These are phyloP conservation scores for Phaseolus coccineus DNA, from an alignment of 331 rosid genomes.

Conservation along the genomic window DNA sequence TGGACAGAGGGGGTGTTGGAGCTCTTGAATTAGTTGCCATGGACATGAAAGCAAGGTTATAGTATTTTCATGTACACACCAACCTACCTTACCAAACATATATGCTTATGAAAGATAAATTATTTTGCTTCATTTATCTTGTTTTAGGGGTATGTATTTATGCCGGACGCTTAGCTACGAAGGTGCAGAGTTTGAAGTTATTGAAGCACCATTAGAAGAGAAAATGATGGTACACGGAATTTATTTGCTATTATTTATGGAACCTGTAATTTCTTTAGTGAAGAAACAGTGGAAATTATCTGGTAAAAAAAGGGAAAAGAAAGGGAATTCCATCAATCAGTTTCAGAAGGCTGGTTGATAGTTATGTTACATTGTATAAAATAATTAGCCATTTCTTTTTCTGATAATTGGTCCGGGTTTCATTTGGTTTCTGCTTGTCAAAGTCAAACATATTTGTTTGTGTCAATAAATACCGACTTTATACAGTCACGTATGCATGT, in stretches of 20 bases:
- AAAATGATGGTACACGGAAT: constrained; percentile 79
- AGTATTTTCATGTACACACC: constrained; percentile 34
- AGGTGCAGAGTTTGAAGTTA: constrained; percentile 92
- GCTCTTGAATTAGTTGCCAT: constrained; percentile 99
- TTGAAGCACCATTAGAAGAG: constrained; percentile 88
- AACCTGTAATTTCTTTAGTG: neutral
- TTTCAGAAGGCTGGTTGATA: constrained; percentile 28
- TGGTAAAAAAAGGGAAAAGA: constrained; percentile 9
- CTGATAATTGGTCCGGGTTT: neutral
- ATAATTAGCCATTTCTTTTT: constrained; percentile 3
- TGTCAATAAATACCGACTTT: neutral
- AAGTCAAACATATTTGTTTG: constrained; percentile 31
- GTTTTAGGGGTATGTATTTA: constrained; percentile 94
- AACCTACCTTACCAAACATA: neutral
- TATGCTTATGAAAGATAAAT: constrained; percentile 24
- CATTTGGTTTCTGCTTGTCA: constrained; percentile 21
- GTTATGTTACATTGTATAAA: neutral
- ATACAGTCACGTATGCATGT: neutral
- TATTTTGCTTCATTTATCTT: constrained; percentile 42
- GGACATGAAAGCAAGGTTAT: constrained; percentile 99
- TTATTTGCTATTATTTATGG: constrained; percentile 21
- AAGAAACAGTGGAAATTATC: constrained; percentile 29
- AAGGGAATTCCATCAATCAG: constrained; percentile 15
- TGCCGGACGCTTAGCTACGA: constrained; percentile 96
- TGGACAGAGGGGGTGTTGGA: constrained; percentile 98